Base-by-base conservation (phyloP, 169 alveolate genomes). In the Eimeria mitis region DNA sequence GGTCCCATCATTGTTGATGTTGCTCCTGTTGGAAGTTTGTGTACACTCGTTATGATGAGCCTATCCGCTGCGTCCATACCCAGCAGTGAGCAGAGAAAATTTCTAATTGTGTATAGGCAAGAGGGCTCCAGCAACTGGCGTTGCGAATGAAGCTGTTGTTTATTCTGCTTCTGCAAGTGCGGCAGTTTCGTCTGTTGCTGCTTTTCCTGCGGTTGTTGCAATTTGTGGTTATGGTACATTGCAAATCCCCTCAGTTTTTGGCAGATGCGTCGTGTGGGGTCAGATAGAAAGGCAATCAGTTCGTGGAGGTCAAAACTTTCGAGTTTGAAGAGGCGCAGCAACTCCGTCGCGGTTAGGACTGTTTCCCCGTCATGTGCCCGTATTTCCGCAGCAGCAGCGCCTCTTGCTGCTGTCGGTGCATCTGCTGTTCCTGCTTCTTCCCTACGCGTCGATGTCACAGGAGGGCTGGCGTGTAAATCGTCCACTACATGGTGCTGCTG, bases 261-360 rank as follows among this genome's bases (percentile, higher is more conserved):
- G 75, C 95, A 91, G 44, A 79, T n/a, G 40, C 75, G 91, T 9
- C 49, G 23, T 14, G 7, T 40, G 59, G 71, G 71, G 75, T 91
- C 89, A 14, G 76, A n/a, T 8, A 91, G 95, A 79, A 78, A 76
- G 54, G 75, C 56, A n/a, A 78, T 44, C 28, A 91, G 91, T 59
- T 91, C 95, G 85, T 76, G 91, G 25, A 91, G 61, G 61, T 84
- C 83, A 44, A 91, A 91, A 52, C 40, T 47, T 11, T 52, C 85
- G 44, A 91, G 87, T 76, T 91, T 63, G 76, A 91, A 47, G 13
- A 16, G 75, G 70, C 85, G 95, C 71, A 91, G 91, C 23, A 79
- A 65, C 59, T 37, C 59, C 44, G 94, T 65, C 47, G 94, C 81
- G 31, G 94, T 87, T 37, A 91, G 94, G 76, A 87, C 83, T 40